These are phyloP conservation scores for Hyphopichia pseudoburtonii DNA, from an alignment of 1,139 yeast genomes.

Conservation along the genomic window DNA sequence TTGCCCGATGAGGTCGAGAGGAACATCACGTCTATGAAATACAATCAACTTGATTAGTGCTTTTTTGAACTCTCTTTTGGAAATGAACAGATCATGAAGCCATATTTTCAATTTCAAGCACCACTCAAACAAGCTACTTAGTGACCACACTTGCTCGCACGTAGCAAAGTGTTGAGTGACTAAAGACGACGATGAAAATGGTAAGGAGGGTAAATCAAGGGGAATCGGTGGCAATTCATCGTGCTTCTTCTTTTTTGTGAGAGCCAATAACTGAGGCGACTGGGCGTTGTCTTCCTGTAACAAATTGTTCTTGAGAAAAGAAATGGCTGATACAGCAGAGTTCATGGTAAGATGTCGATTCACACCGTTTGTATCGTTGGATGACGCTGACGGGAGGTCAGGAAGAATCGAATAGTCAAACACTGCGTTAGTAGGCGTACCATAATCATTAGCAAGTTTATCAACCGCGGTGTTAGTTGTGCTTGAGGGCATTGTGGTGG, in stretches of 20 bases:
- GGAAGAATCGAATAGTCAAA: constrained; percentile 46
- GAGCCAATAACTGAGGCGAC: constrained; percentile 6
- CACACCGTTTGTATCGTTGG: constrained; percentile 1
- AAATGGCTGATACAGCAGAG: constrained; percentile 17
- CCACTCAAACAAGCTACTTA: constrained; percentile 45
- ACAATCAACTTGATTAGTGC: constrained; percentile 54
- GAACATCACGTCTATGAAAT: constrained; percentile 50
- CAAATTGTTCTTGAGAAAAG: constrained; percentile 15
- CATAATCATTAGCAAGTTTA: constrained; percentile 1
- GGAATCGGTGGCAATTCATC: constrained; percentile 52
- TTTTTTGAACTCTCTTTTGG: constrained; percentile 49
- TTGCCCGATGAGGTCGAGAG: constrained; percentile 56
- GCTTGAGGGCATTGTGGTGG: background rate
- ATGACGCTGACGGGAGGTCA: constrained; percentile 31
- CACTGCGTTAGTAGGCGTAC: constrained; percentile 27
- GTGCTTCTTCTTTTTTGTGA: constrained; percentile 15
- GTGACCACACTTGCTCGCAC: constrained; percentile 42
- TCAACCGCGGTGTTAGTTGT: constrained; percentile 6
- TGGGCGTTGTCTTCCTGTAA: constrained; percentile 8
- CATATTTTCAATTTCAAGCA: constrained; percentile 50
- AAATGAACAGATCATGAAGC: constrained; percentile 52
- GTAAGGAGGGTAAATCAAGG: constrained; percentile 54
- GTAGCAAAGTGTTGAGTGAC: constrained; percentile 46
- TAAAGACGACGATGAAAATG: constrained; percentile 53
- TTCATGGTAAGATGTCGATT: constrained; percentile 5